These are phyloP conservation scores for Phalaenopsis aphrodite DNA, from an alignment of 106 monocot species.

Conservation along the genomic window DNA sequence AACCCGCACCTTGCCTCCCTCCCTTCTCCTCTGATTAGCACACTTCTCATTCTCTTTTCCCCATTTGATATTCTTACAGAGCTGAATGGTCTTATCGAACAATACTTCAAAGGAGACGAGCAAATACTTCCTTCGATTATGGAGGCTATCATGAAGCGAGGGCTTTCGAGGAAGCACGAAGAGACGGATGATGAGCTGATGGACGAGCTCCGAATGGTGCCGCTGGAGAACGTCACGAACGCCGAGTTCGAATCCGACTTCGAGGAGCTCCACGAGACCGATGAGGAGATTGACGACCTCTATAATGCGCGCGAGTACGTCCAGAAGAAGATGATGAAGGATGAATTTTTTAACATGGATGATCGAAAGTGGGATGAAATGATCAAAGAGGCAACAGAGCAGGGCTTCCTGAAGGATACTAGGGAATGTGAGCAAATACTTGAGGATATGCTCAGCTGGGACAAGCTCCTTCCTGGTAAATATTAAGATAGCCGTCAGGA, in stretches of 20 bases:
- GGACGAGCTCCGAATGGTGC: constrained; percentile 58
- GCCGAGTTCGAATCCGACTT: constrained; percentile 84
- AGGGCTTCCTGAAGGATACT: constrained; percentile 60
- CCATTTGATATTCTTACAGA: constrained; percentile 21
- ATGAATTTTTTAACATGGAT: constrained; percentile 82
- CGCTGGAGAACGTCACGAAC: constrained; percentile 44
- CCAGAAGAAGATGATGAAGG: constrained; percentile 48
- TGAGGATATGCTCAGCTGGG: constrained; percentile 94
- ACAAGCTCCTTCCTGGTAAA: constrained; percentile 85
- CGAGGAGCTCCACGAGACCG: constrained; percentile 65
- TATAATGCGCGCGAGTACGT: constrained; percentile 67
- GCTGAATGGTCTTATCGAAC: constrained; percentile 49
- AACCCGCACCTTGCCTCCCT: background rate
- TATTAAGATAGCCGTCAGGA: background rate
- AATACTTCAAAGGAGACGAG: constrained; percentile 60
- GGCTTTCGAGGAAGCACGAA: constrained; percentile 46
- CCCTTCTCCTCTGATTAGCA: background rate
- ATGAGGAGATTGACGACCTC: constrained; percentile 73
- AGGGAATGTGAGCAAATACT: constrained; percentile 80
- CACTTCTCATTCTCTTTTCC: background rate
- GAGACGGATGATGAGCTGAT: constrained; percentile 79
- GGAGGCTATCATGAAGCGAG: constrained; percentile 55
- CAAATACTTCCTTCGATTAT: constrained; percentile 33
- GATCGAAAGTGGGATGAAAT: constrained; percentile 83
- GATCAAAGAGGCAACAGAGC: constrained; percentile 63